These are phyloP conservation scores for Annulohypoxylon nitens DNA, from an alignment of 495 filamentous ascomycete genomes.

Conservation along the genomic window DNA sequence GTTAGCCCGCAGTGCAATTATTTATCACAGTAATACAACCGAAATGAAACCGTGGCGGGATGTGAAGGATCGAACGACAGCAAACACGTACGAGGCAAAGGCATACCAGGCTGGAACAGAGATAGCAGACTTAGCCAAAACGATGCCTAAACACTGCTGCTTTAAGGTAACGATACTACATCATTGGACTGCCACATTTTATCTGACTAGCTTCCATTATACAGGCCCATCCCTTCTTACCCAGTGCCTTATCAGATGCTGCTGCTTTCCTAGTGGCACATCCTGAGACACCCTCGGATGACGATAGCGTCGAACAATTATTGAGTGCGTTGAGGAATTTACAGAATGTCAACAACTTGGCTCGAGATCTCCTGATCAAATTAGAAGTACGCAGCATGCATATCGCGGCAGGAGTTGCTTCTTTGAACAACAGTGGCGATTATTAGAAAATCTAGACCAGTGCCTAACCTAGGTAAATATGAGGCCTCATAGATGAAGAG, in stretches of 20 bases:
- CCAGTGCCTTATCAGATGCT: neutral
- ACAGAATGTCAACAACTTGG: conserved; percentile 6
- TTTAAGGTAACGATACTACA: neutral
- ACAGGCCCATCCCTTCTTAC: conserved; percentile 13
- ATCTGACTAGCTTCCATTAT: neutral
- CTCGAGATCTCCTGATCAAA: conserved; percentile 7
- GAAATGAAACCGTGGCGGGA: neutral
- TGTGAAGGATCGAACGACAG: conserved; percentile 1
- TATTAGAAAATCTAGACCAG: neutral
- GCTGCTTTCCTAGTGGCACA: conserved; percentile 8
- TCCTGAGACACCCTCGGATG: neutral
- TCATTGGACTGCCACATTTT: neutral
- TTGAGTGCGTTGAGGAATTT: neutral
- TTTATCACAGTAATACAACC: neutral
- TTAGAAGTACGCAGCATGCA: neutral
- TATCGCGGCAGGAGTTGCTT: neutral
- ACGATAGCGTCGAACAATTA: neutral
- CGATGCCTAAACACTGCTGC: conserved; percentile 5
- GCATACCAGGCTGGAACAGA: conserved; percentile 1
- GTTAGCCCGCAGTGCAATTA: conserved; percentile 3
- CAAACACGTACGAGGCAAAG: neutral
- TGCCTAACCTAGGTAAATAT: too few species aligned
- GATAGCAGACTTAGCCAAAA: neutral
- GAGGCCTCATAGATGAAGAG: too few species aligned
- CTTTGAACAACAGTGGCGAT: neutral